Conservation (phyloP, 306 rosid genomes). For the Cucumis hystrix region DNA sequence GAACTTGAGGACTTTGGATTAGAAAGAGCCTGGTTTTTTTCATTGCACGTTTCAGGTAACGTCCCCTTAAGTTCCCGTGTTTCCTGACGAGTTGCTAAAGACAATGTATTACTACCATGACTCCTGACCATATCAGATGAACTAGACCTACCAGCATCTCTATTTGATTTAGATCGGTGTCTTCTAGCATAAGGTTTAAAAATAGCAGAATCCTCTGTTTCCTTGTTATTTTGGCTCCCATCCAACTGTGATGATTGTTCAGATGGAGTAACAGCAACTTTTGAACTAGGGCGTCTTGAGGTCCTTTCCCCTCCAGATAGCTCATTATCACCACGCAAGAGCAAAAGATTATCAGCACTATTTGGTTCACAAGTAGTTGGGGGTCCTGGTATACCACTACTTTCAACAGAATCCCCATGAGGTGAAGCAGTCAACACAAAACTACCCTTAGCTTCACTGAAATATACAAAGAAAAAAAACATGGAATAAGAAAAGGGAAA, state of each 20-base stretch:
- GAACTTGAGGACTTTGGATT: conserved; percentile 48
- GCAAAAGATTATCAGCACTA: conserved; percentile 89
- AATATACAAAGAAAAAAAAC: conserved; percentile 10
- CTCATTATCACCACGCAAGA: conserved; percentile 68
- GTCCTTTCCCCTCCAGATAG: conserved; percentile 52
- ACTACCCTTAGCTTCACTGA: conserved; percentile 98
- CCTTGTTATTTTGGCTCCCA: conserved; percentile 71
- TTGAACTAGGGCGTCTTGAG: conserved; percentile 44
- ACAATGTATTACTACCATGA: conserved; percentile 23
- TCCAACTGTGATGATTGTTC: conserved; percentile 88
- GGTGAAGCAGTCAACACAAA: conserved; percentile 96
- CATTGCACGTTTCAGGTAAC: conserved; percentile 36
- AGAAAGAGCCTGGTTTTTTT: conserved; percentile 46
- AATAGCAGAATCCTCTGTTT: conserved; percentile 84
- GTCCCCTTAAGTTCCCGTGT: conserved; percentile 48
- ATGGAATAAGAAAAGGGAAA: not conserved
- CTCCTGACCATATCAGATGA: conserved; percentile 22
- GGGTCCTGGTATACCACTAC: conserved; percentile 86
- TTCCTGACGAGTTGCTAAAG: conserved; percentile 33
- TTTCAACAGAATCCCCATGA: conserved; percentile 95
- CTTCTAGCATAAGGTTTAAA: conserved; percentile 95
- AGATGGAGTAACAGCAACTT: conserved; percentile 47
- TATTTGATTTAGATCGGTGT: conserved; percentile 78
- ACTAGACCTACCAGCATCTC: conserved; percentile 46
- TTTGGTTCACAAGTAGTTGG: conserved; percentile 74